These are phyloP conservation scores for Teratosphaeria gauchensis DNA, from an alignment of 2,329 filamentous ascomycete species.

Conservation along the genomic window DNA sequence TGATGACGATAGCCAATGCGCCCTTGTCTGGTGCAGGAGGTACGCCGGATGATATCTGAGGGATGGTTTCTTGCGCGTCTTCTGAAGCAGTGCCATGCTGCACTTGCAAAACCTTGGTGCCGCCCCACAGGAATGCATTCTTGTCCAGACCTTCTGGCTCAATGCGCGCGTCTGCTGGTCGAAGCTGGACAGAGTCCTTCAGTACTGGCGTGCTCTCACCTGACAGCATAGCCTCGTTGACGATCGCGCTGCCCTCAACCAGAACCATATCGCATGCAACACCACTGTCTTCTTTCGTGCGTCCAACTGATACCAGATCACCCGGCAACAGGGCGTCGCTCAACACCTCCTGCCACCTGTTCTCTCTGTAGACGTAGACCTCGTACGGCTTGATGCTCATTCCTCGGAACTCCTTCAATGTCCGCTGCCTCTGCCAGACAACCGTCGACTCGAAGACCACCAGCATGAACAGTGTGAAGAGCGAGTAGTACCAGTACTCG, in stretches of 20 bases:
- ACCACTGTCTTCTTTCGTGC: constrained; percentile 93
- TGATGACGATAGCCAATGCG: constrained; percentile 85
- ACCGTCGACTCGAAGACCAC: constrained; percentile 97
- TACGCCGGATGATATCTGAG: constrained; percentile 65
- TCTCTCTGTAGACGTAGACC: constrained; percentile 78
- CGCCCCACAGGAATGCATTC: constrained; percentile 91
- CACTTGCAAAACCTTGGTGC: constrained; percentile 93
- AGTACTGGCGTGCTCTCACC: constrained; percentile 94
- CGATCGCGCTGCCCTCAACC: constrained; percentile 89
- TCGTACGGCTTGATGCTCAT: constrained; percentile 99
- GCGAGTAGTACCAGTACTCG: constrained; percentile 99
- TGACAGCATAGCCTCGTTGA: constrained; percentile 98
- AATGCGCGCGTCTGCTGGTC: constrained; percentile 67
- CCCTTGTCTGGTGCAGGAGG: constrained; percentile 83
- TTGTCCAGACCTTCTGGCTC: constrained; percentile 92
- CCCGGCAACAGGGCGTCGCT: constrained; percentile 90
- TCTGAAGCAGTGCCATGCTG: constrained; percentile 76
- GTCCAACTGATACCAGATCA: constrained; percentile 81
- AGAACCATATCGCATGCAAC: constrained; percentile 96
- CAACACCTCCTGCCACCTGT: constrained; percentile 77
- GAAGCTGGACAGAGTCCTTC: constrained; percentile 90
- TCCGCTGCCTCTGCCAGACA: constrained; percentile 96
- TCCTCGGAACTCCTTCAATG: constrained; percentile 88
- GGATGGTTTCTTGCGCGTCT: constrained; percentile 48
- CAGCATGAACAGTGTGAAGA: constrained; percentile 98